phyloP scores from a whole-genome alignment of 257 asterid genomes.

The Lycium ferocissimum region DNA sequence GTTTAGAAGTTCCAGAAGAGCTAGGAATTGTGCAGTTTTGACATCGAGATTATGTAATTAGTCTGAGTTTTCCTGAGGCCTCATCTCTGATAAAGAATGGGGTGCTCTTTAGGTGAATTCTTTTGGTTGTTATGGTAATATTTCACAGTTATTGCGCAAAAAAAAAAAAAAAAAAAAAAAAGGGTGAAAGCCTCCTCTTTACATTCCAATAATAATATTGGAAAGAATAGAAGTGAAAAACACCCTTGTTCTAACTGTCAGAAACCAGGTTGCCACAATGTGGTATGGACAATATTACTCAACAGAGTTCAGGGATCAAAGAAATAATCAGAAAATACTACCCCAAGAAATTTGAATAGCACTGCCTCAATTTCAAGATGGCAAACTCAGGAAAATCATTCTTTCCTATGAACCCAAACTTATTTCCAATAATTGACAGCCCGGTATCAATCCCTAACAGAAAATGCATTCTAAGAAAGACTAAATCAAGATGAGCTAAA shows the following conservation, averaged over 20 bases:
- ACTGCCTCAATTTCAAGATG: not conserved
- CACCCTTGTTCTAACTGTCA: not conserved
- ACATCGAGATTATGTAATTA: too few relatives aligned
- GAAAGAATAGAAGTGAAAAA: not conserved
- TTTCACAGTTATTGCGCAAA: too few relatives aligned
- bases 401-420: not conserved
- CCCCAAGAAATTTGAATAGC: not conserved
- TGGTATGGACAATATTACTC: not conserved
- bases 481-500: slow-evolving; percentile 6
- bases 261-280: not conserved
- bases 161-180: too few relatives aligned
- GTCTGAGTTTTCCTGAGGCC: too few relatives aligned
- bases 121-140: too few relatives aligned
- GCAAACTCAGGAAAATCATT: not conserved
- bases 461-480: not conserved
- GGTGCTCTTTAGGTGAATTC: too few relatives aligned
- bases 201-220: not conserved
- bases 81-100: too few relatives aligned
- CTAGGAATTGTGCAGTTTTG: too few relatives aligned
- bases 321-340: not conserved
- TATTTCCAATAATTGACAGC: not conserved
- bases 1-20: too few relatives aligned
- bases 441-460: not conserved
- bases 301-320: not conserved
- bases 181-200: not conserved